Base-by-base conservation (phyloP, 75 land plant genomes). In the Pinus tabuliformis region DNA sequence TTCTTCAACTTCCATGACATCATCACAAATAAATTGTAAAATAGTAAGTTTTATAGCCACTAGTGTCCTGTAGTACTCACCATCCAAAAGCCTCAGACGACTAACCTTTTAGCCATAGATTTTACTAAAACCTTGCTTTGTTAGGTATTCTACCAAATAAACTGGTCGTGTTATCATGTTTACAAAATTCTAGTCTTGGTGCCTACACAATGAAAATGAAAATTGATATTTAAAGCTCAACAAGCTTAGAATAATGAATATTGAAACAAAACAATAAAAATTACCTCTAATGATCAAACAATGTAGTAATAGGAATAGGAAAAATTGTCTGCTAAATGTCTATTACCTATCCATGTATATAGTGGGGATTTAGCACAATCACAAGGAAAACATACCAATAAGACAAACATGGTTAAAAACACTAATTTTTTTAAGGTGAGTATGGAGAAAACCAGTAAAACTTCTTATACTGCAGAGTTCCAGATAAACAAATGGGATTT, bases 1-100 rank as follows among this genome's bases (percentile, higher is more conserved):
- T 59, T 78, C 83, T 33, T 94, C 99, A 24, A 81, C 83, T 75
- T 92, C 95, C 76, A 94, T 71, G 15, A 89, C 81, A 59, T 91
- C 90, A 79, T 96, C 94, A 87, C 99, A 96, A 3, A 96, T 78
- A 77, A 89, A 91, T 17, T 83, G 77, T 70, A 96, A 89, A 6
- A 96, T 77, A 59, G 83, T 87, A 74, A 96, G 75, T 74, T 96
- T 96, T 28, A 79, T 77, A 30, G 64, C 39, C 17, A 77, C 83
- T 20, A 88, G 80, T 30, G 76, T 89, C 78, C 72, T 83, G 74
- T 87, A 95, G 74, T 89, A 96, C 58, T 94, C 95, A 24, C 58
- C 63, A 14, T 30, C 30, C 30, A 30, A 30, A 30, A 30, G 30
- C 30, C 30, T 30, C 30, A 30, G 30, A 30, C 1, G 30, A 30